These are phyloP conservation scores for Fusarium marasasianum DNA, from an alignment of 2,329 filamentous ascomycete genomes.

Conservation along the genomic window DNA sequence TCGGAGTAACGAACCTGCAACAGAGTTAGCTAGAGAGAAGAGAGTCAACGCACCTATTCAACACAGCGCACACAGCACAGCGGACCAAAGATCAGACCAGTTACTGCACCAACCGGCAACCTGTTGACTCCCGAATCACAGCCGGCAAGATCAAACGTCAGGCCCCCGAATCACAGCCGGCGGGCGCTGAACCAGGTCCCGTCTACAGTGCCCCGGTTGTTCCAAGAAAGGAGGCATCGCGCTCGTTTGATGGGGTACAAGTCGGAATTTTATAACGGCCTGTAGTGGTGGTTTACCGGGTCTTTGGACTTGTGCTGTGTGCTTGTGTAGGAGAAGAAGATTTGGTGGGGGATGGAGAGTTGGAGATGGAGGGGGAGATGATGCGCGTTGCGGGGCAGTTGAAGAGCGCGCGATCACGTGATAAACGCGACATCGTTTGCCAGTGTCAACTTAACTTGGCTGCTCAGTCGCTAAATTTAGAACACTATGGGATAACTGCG, in stretches of 20 bases:
- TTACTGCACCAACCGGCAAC: neutral
- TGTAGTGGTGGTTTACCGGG: neutral
- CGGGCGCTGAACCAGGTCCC: neutral
- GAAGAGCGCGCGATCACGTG: neutral
- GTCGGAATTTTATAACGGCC: neutral
- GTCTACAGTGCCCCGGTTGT: neutral
- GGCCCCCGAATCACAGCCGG: neutral
- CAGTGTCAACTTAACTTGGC: neutral
- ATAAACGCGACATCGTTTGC: accelerated
- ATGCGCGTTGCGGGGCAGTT: neutral
- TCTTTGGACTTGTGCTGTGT: neutral
- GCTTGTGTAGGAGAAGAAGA: neutral
- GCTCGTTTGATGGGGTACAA: neutral
- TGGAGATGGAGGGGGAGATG: neutral
- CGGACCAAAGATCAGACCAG: neutral
- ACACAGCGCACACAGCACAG: neutral
- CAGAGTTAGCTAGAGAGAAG: neutral
- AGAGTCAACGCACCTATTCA: accelerated
- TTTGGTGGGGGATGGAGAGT: neutral
- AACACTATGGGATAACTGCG: no score
- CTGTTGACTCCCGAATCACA: neutral
- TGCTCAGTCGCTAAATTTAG: no score
- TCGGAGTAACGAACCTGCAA: neutral
- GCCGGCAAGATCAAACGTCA: neutral
- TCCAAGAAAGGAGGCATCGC: neutral